A percentile compares a stretch with the other conserved stretches of the same genome.
phyloP scores from a whole-genome alignment of 805 yeast genomes.

The Metschnikowia borealis region DNA sequence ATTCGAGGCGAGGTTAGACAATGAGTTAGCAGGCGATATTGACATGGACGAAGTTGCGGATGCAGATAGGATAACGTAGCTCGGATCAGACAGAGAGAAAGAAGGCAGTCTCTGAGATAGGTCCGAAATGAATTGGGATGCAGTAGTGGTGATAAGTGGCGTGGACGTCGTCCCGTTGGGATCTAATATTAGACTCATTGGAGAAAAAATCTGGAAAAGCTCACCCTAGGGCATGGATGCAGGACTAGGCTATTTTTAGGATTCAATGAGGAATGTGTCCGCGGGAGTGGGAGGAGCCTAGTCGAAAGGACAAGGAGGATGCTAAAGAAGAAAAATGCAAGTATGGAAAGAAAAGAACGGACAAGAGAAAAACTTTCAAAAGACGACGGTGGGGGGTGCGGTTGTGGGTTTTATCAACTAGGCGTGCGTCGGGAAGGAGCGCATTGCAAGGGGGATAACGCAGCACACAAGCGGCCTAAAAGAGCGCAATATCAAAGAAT shows the following conservation, averaged over 20 bases:
- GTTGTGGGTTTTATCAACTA: constrained; percentile 1
- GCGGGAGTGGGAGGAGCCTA: background rate
- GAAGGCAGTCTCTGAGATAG: background rate
- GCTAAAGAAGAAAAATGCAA: background rate
- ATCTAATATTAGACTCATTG: constrained; percentile 5
- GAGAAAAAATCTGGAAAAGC: background rate
- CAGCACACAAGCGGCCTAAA: background rate
- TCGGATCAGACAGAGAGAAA: background rate
- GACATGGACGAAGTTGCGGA: constrained; percentile 1
- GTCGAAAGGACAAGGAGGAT: background rate
- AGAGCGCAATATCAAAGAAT: background rate
- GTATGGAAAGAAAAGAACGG: background rate
- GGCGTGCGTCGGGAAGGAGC: constrained; percentile 3
- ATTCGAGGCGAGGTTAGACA: background rate
- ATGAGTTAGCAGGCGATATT: background rate
- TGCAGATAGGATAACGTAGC: background rate
- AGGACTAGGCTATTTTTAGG: constrained; percentile 4
- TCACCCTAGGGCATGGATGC: constrained; percentile 1
- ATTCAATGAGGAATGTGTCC: background rate
- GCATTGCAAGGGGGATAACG: constrained; percentile 2
- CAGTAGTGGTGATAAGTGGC: background rate
- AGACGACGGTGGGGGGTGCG: background rate
- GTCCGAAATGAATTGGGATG: background rate
- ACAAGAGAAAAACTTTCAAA: background rate
- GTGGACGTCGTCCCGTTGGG: constrained; percentile 1